These are phyloP conservation scores for Beauveria asiatica DNA, from an alignment of 2,329 filamentous ascomycete species.

Conservation along the genomic window DNA sequence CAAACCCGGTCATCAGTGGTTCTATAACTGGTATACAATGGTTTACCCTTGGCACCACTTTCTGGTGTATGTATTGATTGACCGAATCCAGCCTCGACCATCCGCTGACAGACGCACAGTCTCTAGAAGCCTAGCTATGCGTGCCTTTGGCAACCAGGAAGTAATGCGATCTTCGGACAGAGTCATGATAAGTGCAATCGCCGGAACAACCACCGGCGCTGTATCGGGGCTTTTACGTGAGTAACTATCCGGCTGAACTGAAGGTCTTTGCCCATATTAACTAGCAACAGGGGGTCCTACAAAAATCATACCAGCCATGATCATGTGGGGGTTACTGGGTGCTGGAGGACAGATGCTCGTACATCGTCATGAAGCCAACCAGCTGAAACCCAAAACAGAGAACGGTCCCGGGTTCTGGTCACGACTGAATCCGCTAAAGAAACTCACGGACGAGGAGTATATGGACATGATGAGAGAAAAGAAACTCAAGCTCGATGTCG, in stretches of 20 bases:
- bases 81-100: background rate
- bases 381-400: slow-evolving; percentile 30
- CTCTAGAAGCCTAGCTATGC: slow-evolving; percentile 37
- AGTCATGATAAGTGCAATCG: slow-evolving; percentile 58
- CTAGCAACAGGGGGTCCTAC: slow-evolving; percentile 38
- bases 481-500: slow-evolving; percentile 60
- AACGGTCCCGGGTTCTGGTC: slow-evolving; percentile 37
- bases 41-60: slow-evolving; percentile 68
- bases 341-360: slow-evolving; percentile 30
- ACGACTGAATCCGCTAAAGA: slow-evolving; percentile 63
- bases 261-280: slow-evolving; percentile 9
- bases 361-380: slow-evolving; percentile 22
- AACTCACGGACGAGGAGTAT: slow-evolving; percentile 66
- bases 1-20: slow-evolving; percentile 61
- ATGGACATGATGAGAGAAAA: slow-evolving; percentile 61
- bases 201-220: slow-evolving; percentile 61
- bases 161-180: slow-evolving; percentile 50
- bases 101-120: slow-evolving; percentile 27
- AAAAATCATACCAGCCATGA: slow-evolving; percentile 42
- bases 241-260: slow-evolving; percentile 18
- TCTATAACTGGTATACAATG: slow-evolving; percentile 69
- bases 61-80: slow-evolving; percentile 51
- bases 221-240: slow-evolving; percentile 47
- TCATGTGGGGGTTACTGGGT: slow-evolving; percentile 38
- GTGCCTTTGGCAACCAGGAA: slow-evolving; percentile 41